Percentiles rank a stretch among this genome's conserved stretches.
phyloP scores from a whole-genome alignment of 768 basidiomycete genomes.

The Lactifluus volemus region DNA sequence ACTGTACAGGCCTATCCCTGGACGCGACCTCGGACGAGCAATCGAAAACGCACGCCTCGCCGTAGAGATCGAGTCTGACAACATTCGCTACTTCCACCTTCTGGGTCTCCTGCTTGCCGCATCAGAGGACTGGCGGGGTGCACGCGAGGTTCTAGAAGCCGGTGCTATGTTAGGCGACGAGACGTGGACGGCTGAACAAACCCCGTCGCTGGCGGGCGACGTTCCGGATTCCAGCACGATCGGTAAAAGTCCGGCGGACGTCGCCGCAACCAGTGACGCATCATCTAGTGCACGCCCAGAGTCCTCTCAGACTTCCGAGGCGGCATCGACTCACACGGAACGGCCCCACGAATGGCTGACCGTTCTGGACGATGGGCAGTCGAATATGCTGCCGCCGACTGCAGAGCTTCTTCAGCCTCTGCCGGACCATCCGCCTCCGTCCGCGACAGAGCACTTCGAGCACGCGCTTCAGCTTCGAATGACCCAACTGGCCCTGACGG shows the following conservation, averaged over 20 bases:
- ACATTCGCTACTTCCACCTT: constrained; percentile 83
- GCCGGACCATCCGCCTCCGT: constrained; percentile 41
- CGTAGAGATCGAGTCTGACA: constrained; percentile 56
- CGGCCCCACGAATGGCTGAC: not conserved
- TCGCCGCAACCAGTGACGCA: not conserved
- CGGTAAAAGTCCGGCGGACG: not conserved
- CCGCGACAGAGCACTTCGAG: constrained; percentile 57
- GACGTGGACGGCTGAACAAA: constrained; percentile 24
- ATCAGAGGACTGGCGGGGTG: constrained; percentile 70
- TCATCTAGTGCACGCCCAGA: not conserved
- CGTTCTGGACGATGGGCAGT: constrained; percentile 26
- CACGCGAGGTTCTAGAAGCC: constrained; percentile 66
- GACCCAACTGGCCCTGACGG: constrained; percentile 73
- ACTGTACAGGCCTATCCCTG: constrained; percentile 51
- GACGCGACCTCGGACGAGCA: constrained; percentile 59
- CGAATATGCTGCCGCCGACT: constrained; percentile 32
- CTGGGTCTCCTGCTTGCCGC: constrained; percentile 76
- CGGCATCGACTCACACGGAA: constrained; percentile 6
- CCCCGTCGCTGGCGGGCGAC: not conserved
- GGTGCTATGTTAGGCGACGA: constrained; percentile 50
- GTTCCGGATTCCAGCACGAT: constrained; percentile 5
- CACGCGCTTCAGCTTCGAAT: constrained; percentile 78
- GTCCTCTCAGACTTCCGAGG: not conserved
- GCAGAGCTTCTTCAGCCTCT: constrained; percentile 36
- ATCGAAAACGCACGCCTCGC: constrained; percentile 59